phyloP scores from a whole-genome alignment of 352 stramenopile species.

The Globisporangium megalacanthum region DNA sequence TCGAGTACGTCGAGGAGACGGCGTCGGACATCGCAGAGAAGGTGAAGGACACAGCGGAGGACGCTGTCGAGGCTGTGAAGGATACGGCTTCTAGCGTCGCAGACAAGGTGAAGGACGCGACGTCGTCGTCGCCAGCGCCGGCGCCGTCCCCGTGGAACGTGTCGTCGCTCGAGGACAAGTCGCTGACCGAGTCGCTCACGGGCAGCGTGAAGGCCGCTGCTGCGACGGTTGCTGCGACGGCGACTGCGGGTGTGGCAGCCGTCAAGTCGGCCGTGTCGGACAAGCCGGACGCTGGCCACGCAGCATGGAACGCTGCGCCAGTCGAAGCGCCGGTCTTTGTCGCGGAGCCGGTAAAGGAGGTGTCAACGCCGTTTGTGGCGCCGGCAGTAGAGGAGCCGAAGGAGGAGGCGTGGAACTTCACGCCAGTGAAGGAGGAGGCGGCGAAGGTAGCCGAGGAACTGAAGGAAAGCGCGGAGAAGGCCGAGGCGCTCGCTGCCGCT shows the following conservation, averaged over 20 bases:
- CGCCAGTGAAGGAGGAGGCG: conserved; percentile 21
- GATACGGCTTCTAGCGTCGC: conserved; percentile 5
- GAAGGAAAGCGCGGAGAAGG: conserved; percentile 12
- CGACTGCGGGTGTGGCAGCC: conserved; percentile 2
- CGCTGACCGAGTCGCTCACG: conserved; percentile 1
- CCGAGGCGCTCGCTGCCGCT: conserved; percentile 2
- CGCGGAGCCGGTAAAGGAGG: conserved; percentile 16
- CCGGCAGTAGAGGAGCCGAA: conserved; percentile 12
- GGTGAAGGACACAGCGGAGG: conserved; percentile 10
- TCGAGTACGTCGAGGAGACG: conserved; percentile 4
- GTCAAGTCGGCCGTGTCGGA: conserved; percentile 7
- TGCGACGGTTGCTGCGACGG: conserved; percentile 4
- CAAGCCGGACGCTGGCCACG: conserved; percentile 1
- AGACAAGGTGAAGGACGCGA: conserved; percentile 9
- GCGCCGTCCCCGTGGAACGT: conserved; percentile 13
- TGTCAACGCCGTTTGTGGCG: conserved; percentile 8
- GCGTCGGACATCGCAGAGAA: conserved; percentile 7
- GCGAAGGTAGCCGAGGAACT: conserved; percentile 19
- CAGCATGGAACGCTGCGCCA: conserved; percentile 14
- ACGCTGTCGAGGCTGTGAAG: conserved; percentile 14
- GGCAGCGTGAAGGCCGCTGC: conserved; percentile 3
- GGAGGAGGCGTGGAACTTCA: conserved; percentile 25
- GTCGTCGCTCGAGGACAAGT: conserved; percentile 10
- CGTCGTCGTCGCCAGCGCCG: conserved; percentile 9
- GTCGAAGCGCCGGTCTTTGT: conserved; percentile 12